Base-by-base conservation (phyloP, 2,329 filamentous ascomycete genomes). In the Fusarium oxysporum region DNA sequence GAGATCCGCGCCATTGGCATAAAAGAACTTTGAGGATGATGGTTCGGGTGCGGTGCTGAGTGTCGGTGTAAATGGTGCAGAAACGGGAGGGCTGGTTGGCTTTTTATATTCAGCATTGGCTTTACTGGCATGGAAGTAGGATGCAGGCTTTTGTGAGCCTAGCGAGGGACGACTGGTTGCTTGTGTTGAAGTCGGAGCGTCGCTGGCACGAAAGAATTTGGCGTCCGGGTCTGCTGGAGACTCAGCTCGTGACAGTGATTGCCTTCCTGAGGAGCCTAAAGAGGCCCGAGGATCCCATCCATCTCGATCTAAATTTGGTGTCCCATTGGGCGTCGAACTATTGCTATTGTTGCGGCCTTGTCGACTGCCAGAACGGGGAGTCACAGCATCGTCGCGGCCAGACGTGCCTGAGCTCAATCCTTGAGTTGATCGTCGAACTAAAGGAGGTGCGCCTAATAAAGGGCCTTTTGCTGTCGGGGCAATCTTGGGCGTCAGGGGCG, bases 161-260 rank as follows among this genome's bases (percentile, higher is more conserved):
- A 81, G 77, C 28, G 79, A 80, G 65, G 81, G 79, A 44, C 82
- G 76, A 83, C 57, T 37, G 8, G 72, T 47, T 10, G 83, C 37
- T 83, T 82, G 33, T 83, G 78, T 56, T 78, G 76, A 57, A 77
- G 85, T 82, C 75, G 89, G 91, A 43, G 88, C 92, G 75, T 97
- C 94, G 80, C 91, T 94, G 33, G 95, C 96, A 80, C 97, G 95
- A 81, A 99, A 98, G 87, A 98, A 98, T 84, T 94, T 96, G 76
- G 77, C 81, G 75, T 79, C 70, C 66, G 76, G 57, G 25, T 79
- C 76, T 58, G 79, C 69, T 57, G 81, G 41, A 19, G 74, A 65
- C 38, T 78, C 78, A 35, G 35, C 73, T 62, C 58, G 83, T 48
- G 72, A 48, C 17, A 70, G 50, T 23, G 73, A 65, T 47, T 67